Evolutionary conservation across 164 flowering plant species (phyloP), one percentile per base, ranked within the genome.

Genomic region (Piper betle): DNA sequence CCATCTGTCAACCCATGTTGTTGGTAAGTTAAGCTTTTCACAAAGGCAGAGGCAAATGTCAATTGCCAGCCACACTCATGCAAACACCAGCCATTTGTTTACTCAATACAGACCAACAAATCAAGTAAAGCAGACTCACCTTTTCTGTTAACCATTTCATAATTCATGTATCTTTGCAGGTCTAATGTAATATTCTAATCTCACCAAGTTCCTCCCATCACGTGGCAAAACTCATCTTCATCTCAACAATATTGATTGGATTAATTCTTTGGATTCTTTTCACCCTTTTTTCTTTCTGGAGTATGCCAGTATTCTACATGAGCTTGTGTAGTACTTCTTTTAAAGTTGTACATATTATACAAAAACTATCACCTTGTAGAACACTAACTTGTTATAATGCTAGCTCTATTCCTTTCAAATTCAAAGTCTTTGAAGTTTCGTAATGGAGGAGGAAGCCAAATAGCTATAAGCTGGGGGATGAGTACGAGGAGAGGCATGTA

Each of bases 21-120:
- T 41, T 41, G 50, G 8, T 57, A 68, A 63, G 64, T 64, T 76
- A 62, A 71, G 64, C 64, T 73, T 76, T 78, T 78, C 65, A 75
- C 67, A 72, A 80, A 80, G 78, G 79, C 37, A 77, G 82, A 72
- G 79, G 79, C 80, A 38, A 17, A 69, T 74, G 81, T n/a, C n/a
- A n/a, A n/a, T n/a, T n/a, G n/a, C 84, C 82, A 75, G 73, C 84
- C 80, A 71, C 58, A 60, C 67, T 62, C 70, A 62, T 42, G 56
- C 42, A 55, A 12, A 43, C 39, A 20, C 38, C 50, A 8, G 38
- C 38, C 58, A 20, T 25, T 67, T 55, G 57, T 20, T 37, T 61
- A 52, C 2, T 57, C 9, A 39, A 57, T 62, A 52, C 57, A 39
- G 43, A 17, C 61, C 62, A 63, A 59, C 66, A 55, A 41, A 9